A percentile compares a stretch with the other conserved stretches of the same genome.
Conservation (phyloP, 1,284 basidiomycete genomes). For the Melampsora americana region DNA sequence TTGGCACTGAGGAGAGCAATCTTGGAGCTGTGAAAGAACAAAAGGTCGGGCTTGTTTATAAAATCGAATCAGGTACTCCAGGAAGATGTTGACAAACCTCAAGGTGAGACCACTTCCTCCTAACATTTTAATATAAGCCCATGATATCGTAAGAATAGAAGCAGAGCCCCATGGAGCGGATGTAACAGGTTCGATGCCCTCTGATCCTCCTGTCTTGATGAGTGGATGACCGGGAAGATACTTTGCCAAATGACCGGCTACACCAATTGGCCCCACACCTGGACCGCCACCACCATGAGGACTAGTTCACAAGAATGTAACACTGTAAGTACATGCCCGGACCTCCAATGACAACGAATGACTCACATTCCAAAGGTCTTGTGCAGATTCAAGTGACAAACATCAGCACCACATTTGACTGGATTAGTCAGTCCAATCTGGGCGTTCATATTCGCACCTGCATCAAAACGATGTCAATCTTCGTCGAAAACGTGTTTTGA, state of each 20-base stretch:
- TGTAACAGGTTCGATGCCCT: constrained; percentile 80
- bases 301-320: constrained; percentile 56
- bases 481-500: not conserved
- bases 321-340: constrained; percentile 53
- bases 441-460: constrained; percentile 87
- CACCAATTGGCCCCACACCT: constrained; percentile 93
- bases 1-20: constrained; percentile 89
- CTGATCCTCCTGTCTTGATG: constrained; percentile 58
- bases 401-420: constrained; percentile 92
- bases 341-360: constrained; percentile 17
- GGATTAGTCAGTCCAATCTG: constrained; percentile 93
- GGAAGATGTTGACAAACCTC: not conserved
- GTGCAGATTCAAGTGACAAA: constrained; percentile 96
- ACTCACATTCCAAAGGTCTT: constrained; percentile 86
- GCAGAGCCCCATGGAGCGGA: constrained; percentile 92
- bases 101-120: constrained; percentile 7
- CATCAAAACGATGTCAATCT: not conserved
- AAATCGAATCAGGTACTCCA: constrained; percentile 46
- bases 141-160: constrained; percentile 91
- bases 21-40: constrained; percentile 78
- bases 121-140: constrained; percentile 78
- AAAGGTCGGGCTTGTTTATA: constrained; percentile 81
- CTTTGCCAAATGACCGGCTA: constrained; percentile 84
- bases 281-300: constrained; percentile 97
- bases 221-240: constrained; percentile 92